A percentile compares a stretch with the other conserved stretches of the same genome.
These are phyloP conservation scores for Suhomyces kilbournensis DNA, from an alignment of 805 yeast genomes.

Conservation along the genomic window DNA sequence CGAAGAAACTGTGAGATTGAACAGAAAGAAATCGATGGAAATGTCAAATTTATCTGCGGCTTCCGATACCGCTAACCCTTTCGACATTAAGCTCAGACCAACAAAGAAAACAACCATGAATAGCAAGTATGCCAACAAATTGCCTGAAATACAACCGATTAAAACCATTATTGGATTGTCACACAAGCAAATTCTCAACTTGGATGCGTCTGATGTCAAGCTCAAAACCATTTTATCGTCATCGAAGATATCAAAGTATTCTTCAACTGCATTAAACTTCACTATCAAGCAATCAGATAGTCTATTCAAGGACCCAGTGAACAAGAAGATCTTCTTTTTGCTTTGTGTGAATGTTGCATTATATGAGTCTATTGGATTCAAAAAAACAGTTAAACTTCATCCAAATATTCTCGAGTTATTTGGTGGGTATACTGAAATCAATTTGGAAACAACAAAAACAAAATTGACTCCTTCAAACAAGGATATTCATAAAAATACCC, in stretches of 20 bases:
- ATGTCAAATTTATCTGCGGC: conserved; percentile 1
- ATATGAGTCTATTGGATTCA: conserved; percentile 34
- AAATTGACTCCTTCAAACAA: conserved; percentile 33
- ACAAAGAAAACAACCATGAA: conserved; percentile 20
- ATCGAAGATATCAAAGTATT: conserved; percentile 28
- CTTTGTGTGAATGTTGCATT: conserved; percentile 36
- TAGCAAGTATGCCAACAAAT: conserved; percentile 22
- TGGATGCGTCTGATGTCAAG: conserved; percentile 35
- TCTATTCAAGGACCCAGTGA: conserved; percentile 20
- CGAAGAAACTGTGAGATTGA: conserved; percentile 12
- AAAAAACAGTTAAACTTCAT: conserved; percentile 19
- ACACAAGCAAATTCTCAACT: conserved; percentile 31
- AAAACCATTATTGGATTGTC: conserved; percentile 38
- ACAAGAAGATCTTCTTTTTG: conserved; percentile 21
- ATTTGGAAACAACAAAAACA: conserved; percentile 31
- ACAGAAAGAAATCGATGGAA: conserved; percentile 12
- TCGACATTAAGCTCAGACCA: conserved; percentile 24
- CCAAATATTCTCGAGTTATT: conserved; percentile 28
- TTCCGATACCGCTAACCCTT: conserved; percentile 13
- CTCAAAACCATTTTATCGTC: conserved; percentile 34
- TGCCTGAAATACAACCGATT: conserved; percentile 31
- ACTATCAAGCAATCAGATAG: conserved; percentile 21
- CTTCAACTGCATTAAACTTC: conserved; percentile 25
- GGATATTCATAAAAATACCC: conserved; percentile 31
- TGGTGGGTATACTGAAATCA: conserved; percentile 29